Evolutionary conservation across 1,139 yeast species (phyloP).

Genomic region (Yarrowia galli): DNA sequence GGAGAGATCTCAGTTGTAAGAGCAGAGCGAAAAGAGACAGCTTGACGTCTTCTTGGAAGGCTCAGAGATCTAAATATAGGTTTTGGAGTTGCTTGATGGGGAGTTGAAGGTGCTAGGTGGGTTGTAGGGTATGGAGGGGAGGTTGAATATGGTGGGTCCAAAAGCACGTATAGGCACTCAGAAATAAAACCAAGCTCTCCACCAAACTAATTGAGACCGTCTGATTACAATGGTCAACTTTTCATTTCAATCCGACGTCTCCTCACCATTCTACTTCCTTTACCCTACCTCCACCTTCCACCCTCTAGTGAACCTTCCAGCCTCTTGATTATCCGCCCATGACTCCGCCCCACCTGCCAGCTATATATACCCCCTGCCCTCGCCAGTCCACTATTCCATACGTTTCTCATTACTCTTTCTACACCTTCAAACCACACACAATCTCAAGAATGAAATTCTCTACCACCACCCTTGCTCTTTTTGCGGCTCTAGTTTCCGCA

Average conservation of each 20-base stretch:
- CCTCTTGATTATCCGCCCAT: not conserved
- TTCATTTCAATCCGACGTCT: not conserved
- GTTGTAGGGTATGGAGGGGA: no score
- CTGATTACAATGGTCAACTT: not conserved
- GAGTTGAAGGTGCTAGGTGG: not conserved
- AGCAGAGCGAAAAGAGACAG: not conserved
- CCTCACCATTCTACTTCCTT: not conserved
- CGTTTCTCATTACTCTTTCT: constrained; percentile 1
- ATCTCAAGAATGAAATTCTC: not conserved
- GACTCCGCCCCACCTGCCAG: not conserved
- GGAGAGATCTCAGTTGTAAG: no score
- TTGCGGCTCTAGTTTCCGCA: constrained; percentile 3
- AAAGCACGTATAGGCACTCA: no score
- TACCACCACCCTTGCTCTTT: not conserved
- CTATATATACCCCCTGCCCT: not conserved
- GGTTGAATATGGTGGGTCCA: no score
- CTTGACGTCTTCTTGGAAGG: not conserved
- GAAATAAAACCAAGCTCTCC: not conserved
- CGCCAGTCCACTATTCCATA: not conserved
- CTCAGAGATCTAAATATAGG: not conserved
- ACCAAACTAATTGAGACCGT: not conserved
- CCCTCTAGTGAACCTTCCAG: not conserved
- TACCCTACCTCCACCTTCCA: not conserved
- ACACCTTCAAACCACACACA: no score
- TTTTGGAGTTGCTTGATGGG: not conserved